Evolutionary conservation across 2,329 filamentous ascomycete species (phyloP).

Genomic region (Epichloe glyceriae): DNA sequence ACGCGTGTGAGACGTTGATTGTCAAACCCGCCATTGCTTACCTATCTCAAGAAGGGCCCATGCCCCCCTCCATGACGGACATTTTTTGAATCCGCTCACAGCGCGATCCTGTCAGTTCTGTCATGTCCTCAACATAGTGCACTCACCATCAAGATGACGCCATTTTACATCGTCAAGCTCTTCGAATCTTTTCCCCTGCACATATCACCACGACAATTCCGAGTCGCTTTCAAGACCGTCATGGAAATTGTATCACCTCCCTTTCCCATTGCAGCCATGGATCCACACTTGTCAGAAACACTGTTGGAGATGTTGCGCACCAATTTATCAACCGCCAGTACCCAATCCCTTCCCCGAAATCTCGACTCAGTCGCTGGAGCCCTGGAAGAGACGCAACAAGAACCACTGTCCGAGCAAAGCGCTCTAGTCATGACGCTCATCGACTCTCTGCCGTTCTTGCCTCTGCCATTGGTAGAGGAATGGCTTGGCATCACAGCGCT

Average conservation of each 20-base stretch:
- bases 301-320: conserved; percentile 67
- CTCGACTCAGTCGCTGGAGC: conserved; percentile 21
- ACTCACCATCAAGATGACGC: conserved; percentile 57
- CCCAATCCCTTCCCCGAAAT: conserved; percentile 27
- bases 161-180: conserved; percentile 72
- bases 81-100: conserved; percentile 88
- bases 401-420: conserved; percentile 60
- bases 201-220: conserved; percentile 74
- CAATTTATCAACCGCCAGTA: conserved; percentile 38
- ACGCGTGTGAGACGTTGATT: conserved; percentile 58
- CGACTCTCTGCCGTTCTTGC: conserved; percentile 64
- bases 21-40: conserved; percentile 64
- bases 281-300: conserved; percentile 68
- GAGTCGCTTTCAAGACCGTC: conserved; percentile 75
- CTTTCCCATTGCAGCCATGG: conserved; percentile 55
- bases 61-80: conserved; percentile 34
- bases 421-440: conserved; percentile 64
- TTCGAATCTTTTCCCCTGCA: conserved; percentile 67
- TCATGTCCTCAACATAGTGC: conserved; percentile 65
- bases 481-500: conserved; percentile 66
- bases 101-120: conserved; percentile 65
- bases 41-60: conserved; percentile 36
- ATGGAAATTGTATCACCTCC: conserved; percentile 73
- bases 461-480: conserved; percentile 57
- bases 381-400: conserved; percentile 12